Percentiles rank a stretch among this genome's conserved stretches.
These are phyloP conservation scores for Rhodocollybia butyracea DNA, from an alignment of 768 basidiomycete genomes.

Conservation along the genomic window DNA sequence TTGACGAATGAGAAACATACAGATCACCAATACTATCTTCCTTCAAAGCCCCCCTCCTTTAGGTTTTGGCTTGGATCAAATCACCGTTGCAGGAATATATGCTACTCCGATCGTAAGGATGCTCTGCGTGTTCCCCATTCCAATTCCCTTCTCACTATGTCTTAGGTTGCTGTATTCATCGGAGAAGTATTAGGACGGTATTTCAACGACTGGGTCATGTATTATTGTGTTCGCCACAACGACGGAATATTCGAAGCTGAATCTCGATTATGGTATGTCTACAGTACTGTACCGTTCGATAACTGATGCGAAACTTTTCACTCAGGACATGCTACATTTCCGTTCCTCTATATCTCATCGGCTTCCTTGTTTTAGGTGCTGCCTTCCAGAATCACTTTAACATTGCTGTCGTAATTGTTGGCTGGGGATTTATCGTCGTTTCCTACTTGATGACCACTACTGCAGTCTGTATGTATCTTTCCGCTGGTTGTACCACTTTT, in stretches of 20 bases:
- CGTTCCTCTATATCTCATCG: slow-evolving; percentile 36
- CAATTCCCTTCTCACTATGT: slow-evolving; percentile 11
- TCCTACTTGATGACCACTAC: slow-evolving; percentile 37
- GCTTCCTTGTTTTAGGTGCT: slow-evolving; percentile 40
- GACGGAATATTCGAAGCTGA: slow-evolving; percentile 54
- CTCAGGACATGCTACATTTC: slow-evolving; percentile 35
- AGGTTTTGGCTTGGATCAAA: slow-evolving; percentile 44
- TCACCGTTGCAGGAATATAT: slow-evolving; percentile 38
- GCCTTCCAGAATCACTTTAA: slow-evolving; percentile 28
- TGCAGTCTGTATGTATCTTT: slow-evolving; percentile 24
- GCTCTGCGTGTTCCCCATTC: neutral
- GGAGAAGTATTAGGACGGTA: slow-evolving; percentile 52
- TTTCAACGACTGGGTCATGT: slow-evolving; percentile 48
- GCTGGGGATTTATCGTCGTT: slow-evolving; percentile 39
- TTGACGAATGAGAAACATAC: too few species aligned
- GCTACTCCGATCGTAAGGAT: slow-evolving; percentile 40
- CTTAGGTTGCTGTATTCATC: slow-evolving; percentile 42
- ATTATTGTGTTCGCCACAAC: slow-evolving; percentile 38
- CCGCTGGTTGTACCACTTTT: too few species aligned
- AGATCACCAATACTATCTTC: slow-evolving; percentile 55
- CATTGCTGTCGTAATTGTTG: slow-evolving; percentile 28
- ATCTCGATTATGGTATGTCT: slow-evolving; percentile 35
- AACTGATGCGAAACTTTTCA: neutral
- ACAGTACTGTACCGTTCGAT: neutral
- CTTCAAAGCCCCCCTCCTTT: slow-evolving; percentile 41